Evolutionary conservation across 495 filamentous ascomycete species (phyloP), one percentile per base, ranked within the genome.

Genomic region (Daldinia loculata): DNA sequence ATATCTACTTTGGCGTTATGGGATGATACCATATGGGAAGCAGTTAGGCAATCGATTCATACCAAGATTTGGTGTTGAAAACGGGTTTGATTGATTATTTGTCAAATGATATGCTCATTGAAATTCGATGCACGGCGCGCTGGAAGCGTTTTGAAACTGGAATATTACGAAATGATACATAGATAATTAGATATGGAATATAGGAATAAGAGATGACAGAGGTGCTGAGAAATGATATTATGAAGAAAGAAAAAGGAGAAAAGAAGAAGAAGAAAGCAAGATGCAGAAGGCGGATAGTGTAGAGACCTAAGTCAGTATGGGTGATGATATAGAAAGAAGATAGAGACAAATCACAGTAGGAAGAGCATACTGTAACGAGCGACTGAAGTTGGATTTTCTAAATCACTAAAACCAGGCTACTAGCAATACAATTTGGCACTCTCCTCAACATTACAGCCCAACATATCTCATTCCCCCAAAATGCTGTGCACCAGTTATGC

Each of bases 331-430:
- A n/a, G n/a, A n/a, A n/a, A n/a, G 36, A 9, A 39, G 5, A 56
- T 9, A 14, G 19, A 43, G 8, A 9, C 29, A 29, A 39, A 17
- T 64, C 50, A 53, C 50, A 7, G 17, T 0, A 30, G 11, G 26
- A 30, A 29, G 8, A 48, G 1, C 9, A 30, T 11, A 26, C 7
- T 30, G 7, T 67, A 77, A 74, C 64, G 75, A 77, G 71, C 64
- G 75, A 77, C 74, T 69, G 14, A 72, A 76, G 75, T 77, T 77
- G 26, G 74, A 72, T 67, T 74, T 72, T 43, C 69, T 57, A 63
- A 70, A 70, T 61, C 60, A 72, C 30, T 43, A 36, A 64, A 71
- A 76, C 45, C 64, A 76, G 71, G 63, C 71, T 76, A 71, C 71
- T 77, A 69, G 59, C 66, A 68, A 38, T 65, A 73, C 71, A 69